These are phyloP conservation scores for Gracilariopsis chorda DNA, from an alignment of 23 red algal genomes.

Conservation along the genomic window DNA sequence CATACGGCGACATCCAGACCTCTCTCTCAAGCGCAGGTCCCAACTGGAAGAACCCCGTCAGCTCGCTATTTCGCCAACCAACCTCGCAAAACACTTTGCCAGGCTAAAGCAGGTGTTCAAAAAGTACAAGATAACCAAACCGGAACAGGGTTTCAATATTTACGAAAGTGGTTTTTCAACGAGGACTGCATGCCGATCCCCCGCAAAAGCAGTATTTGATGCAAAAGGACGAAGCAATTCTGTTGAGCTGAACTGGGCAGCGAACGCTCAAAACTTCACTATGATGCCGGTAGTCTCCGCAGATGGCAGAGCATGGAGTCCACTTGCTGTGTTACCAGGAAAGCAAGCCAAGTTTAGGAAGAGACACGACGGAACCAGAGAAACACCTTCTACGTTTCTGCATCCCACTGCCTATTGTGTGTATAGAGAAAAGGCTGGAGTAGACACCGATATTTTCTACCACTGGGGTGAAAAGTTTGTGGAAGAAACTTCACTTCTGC, in stretches of 20 bases:
- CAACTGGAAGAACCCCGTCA: too few relatives aligned
- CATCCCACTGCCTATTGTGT: not conserved
- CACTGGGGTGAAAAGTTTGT: slow-evolving; percentile 13
- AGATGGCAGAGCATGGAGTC: too few relatives aligned
- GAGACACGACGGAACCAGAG: not conserved
- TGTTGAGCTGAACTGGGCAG: not conserved
- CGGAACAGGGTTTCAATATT: too few relatives aligned
- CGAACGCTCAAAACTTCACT: not conserved
- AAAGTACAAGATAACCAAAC: too few relatives aligned
- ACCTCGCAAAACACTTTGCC: too few relatives aligned
- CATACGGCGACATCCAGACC: too few relatives aligned
- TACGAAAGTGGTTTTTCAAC: slow-evolving; percentile 11
- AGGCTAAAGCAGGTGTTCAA: too few relatives aligned
- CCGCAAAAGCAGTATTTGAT: not conserved
- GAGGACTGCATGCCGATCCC: not conserved
- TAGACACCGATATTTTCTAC: not conserved
- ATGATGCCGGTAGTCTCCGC: slow-evolving; percentile 7
- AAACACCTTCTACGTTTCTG: not conserved
- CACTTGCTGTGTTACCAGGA: too few relatives aligned
- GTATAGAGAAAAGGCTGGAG: slow-evolving; percentile 12
- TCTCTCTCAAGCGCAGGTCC: too few relatives aligned
- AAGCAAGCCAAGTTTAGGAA: not conserved
- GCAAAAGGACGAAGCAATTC: not conserved
- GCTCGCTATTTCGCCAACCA: too few relatives aligned
- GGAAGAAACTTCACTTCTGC: not conserved